A percentile compares a stretch with the other conserved stretches of the same genome.
phyloP scores from a whole-genome alignment of 179 eudicot genomes.

The Silene noctiflora region DNA sequence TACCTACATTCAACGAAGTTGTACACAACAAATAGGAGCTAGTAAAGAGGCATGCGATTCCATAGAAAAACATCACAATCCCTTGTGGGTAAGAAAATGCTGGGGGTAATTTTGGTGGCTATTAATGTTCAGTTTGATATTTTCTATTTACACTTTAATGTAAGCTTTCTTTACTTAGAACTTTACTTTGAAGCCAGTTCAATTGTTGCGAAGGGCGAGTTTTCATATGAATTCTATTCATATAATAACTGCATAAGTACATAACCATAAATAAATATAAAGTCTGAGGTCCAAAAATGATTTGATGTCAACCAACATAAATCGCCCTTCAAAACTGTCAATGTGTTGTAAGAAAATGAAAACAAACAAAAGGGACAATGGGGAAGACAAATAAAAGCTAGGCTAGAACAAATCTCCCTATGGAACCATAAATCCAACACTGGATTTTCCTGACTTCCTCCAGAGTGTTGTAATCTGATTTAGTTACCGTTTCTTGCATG shows the following conservation, averaged over 20 bases:
- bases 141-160: conserved; percentile 2
- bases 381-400: neutral
- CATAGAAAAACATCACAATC: too few relatives aligned
- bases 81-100: too few relatives aligned
- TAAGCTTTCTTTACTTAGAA: neutral
- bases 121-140: neutral
- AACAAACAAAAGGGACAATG: neutral
- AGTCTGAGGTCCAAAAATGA: neutral
- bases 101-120: neutral
- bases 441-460: neutral
- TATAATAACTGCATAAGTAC: conserved; percentile 10
- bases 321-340: neutral
- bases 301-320: neutral
- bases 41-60: too few relatives aligned
- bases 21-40: neutral
- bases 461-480: neutral
- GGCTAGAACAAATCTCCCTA: too few relatives aligned
- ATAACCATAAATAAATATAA: neutral
- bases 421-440: too few relatives aligned
- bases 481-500: neutral
- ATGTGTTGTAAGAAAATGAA: neutral
- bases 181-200: neutral
- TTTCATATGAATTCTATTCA: conserved; percentile 13
- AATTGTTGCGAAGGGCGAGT: conserved; percentile 6
- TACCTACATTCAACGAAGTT: neutral